Percentiles rank a stretch among this genome's conserved stretches.
Conservation (phyloP, 2,329 filamentous ascomycete species). For the Raffaelea arxii region DNA sequence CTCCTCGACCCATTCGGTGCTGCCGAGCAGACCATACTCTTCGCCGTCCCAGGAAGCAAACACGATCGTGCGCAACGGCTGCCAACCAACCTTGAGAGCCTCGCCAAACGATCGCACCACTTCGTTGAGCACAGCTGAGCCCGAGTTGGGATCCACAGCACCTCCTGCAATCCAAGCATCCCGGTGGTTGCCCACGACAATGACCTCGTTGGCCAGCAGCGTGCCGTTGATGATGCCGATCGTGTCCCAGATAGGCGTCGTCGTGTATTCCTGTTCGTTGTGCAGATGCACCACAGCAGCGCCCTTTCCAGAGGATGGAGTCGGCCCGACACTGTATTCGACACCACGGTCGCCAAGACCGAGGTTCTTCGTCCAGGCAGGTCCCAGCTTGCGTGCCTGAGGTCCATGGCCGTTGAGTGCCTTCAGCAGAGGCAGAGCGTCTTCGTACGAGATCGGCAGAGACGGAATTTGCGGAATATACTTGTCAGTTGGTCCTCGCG, state of each 20-base stretch:
- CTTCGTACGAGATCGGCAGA: constrained; percentile 77
- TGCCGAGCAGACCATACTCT: constrained; percentile 79
- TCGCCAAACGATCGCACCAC: constrained; percentile 64
- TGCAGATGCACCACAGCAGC: constrained; percentile 57
- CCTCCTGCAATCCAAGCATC: constrained; percentile 68
- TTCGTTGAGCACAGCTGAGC: constrained; percentile 71
- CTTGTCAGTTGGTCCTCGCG: constrained; percentile 59
- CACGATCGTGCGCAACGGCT: constrained; percentile 79
- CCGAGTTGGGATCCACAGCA: constrained; percentile 72
- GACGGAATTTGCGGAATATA: constrained; percentile 81
- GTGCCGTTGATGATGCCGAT: constrained; percentile 88
- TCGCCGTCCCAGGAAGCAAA: constrained; percentile 78
- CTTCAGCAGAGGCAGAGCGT: constrained; percentile 79
- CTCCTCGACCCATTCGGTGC: constrained; percentile 90
- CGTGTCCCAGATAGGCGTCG: constrained; percentile 79
- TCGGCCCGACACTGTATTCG: constrained; percentile 76
- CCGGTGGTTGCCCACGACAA: constrained; percentile 76
- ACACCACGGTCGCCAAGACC: constrained; percentile 74
- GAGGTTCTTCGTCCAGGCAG: constrained; percentile 59
- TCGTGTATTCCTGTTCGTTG: constrained; percentile 76
- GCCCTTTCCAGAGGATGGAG: constrained; percentile 60
- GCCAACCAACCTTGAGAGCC: constrained; percentile 64
- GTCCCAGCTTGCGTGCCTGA: constrained; percentile 61
- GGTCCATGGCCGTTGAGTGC: constrained; percentile 85
- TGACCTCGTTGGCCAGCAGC: constrained; percentile 64